These are phyloP conservation scores for Leavenworthia alabamica DNA, from an alignment of 345 rosid species.

Conservation along the genomic window DNA sequence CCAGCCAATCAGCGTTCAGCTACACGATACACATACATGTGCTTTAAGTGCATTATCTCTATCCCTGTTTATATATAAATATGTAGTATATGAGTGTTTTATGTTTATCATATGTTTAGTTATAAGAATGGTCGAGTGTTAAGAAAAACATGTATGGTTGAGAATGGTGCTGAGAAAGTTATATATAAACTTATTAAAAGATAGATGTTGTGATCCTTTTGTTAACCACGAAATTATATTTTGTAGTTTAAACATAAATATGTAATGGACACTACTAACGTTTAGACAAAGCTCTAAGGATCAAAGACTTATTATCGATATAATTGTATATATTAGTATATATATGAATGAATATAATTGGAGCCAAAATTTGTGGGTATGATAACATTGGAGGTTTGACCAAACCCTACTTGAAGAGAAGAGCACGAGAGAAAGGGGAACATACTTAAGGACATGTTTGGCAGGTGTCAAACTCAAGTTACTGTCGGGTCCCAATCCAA, in stretches of 20 bases:
- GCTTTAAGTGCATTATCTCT: not conserved
- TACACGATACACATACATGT: slow-evolving; percentile 2
- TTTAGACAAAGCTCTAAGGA: not conserved
- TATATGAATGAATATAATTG: slow-evolving; percentile 24
- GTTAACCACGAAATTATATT: not conserved
- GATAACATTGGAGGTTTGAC: slow-evolving; percentile 15
- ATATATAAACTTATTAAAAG: not conserved
- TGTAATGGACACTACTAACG: not conserved
- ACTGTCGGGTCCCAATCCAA: slow-evolving; percentile 11
- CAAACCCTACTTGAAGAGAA: slow-evolving; percentile 12
- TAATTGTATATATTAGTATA: too few species aligned
- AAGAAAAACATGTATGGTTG: not conserved
- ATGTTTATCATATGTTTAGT: slow-evolving; percentile 18
- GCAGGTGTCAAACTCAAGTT: slow-evolving; percentile 22
- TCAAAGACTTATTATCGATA: too few species aligned
- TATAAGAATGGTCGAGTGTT: not conserved
- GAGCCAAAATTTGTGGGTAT: slow-evolving; percentile 22
- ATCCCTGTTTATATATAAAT: not conserved
- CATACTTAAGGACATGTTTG: slow-evolving; percentile 20
- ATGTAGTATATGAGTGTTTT: not conserved
- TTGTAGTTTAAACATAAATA: too few species aligned
- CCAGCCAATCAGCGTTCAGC: slow-evolving; percentile 30
- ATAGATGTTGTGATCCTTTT: not conserved
- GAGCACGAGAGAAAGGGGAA: slow-evolving; percentile 4
- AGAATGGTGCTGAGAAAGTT: not conserved